Evolutionary conservation across 2,329 filamentous ascomycete species (phyloP).

Genomic region (Fusarium brachygibbosum): DNA sequence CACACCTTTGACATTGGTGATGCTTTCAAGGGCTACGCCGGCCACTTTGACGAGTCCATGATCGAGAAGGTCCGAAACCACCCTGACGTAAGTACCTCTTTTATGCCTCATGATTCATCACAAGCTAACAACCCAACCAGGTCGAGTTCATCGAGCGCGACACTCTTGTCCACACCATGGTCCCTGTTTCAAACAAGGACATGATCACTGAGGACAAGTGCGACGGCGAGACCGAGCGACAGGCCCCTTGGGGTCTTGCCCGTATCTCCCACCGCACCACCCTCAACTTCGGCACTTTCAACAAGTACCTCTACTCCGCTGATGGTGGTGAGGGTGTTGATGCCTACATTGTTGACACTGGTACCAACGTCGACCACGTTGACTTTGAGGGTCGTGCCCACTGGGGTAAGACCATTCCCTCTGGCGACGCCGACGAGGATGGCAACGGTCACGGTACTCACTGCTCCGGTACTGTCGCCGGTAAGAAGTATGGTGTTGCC

Average conservation of each 20-base stretch:
- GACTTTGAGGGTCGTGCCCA: slow-evolving; percentile 96
- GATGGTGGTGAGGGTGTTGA: slow-evolving; percentile 97
- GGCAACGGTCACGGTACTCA: slow-evolving; percentile 99
- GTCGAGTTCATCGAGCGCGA: slow-evolving; percentile 98
- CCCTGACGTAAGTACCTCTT: slow-evolving; percentile 83
- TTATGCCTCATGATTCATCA: slow-evolving; percentile 18
- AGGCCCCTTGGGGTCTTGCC: slow-evolving; percentile 98
- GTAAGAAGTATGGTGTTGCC: slow-evolving; percentile 99
- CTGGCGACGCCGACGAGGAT: slow-evolving; percentile 86
- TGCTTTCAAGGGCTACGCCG: slow-evolving; percentile 89
- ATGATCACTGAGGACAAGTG: slow-evolving; percentile 58
- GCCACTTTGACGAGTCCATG: slow-evolving; percentile 92
- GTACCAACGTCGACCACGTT: slow-evolving; percentile 92
- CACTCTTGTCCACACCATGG: slow-evolving; percentile 88
- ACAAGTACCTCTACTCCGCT: slow-evolving; percentile 95
- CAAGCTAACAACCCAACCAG: slow-evolving; percentile 61
- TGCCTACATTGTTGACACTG: slow-evolving; percentile 98
- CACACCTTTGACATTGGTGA: slow-evolving; percentile 95
- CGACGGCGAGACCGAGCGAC: slow-evolving; percentile 80
- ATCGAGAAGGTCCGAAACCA: slow-evolving; percentile 95
- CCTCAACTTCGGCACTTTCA: slow-evolving; percentile 92
- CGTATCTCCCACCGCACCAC: slow-evolving; percentile 95
- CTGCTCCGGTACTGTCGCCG: slow-evolving; percentile 97
- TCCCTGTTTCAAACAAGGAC: slow-evolving; percentile 59
- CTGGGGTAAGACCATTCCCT: slow-evolving; percentile 97